Conservation (phyloP, 257 asterid species). For the Nicotiana paniculata region DNA sequence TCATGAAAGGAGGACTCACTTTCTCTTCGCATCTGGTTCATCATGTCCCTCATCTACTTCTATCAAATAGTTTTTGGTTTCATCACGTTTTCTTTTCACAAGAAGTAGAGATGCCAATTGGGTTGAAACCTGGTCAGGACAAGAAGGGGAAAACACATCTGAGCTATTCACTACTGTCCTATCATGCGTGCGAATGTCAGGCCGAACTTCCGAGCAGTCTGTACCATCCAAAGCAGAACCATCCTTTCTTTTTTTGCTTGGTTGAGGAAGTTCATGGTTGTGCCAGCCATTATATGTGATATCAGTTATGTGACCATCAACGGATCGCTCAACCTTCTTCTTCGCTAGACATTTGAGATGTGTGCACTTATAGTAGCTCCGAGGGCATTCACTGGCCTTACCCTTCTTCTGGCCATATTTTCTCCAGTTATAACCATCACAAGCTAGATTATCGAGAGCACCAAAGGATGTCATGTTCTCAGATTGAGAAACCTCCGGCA, state of each 20-base stretch:
- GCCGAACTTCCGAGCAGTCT: constrained; percentile 12
- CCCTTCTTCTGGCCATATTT: constrained; percentile 93
- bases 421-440: constrained; percentile 98
- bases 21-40: constrained; percentile 68
- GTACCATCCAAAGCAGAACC: constrained; percentile 23
- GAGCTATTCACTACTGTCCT: constrained; percentile 22
- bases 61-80: constrained; percentile 28
- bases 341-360: constrained; percentile 60
- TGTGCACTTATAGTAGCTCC: constrained; percentile 90
- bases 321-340: constrained; percentile 79
- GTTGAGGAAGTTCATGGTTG: constrained; percentile 48
- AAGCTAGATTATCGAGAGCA: constrained; percentile 50
- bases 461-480: constrained; percentile 31
- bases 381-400: constrained; percentile 78
- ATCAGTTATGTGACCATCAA: constrained; percentile 66
- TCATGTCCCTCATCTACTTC: constrained; percentile 43
- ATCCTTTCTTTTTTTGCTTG: constrained; percentile 46
- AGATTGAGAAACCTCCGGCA: constrained; percentile 43
- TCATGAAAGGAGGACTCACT: constrained; percentile 27
- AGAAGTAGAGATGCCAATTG: constrained; percentile 25
- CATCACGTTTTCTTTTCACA: constrained; percentile 24
- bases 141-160: constrained; percentile 22
- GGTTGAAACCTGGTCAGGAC: constrained; percentile 13
- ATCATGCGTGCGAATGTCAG: constrained; percentile 18
- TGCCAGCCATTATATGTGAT: constrained; percentile 84